Percentiles rank a stretch among this genome's conserved stretches.
Conservation (phyloP, 2,329 filamentous ascomycete genomes). For the Trichoderma lentiforme region DNA sequence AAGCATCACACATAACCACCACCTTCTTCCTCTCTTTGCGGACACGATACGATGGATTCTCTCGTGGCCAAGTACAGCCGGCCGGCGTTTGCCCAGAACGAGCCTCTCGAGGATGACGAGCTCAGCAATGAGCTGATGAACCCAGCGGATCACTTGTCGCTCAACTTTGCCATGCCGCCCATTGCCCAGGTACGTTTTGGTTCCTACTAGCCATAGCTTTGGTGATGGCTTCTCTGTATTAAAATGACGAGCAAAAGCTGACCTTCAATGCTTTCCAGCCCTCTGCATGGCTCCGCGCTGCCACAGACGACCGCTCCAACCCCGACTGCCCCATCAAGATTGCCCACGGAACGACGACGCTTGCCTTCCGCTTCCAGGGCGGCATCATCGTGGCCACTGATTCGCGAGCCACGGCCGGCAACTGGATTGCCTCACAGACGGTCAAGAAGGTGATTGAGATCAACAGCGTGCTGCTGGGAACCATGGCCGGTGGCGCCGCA, state of each 20-base stretch:
- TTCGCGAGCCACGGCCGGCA: conserved; percentile 92
- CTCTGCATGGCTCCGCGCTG: conserved; percentile 90
- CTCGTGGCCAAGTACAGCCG: conserved; percentile 90
- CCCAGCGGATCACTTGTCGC: conserved; percentile 70
- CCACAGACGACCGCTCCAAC: conserved; percentile 96
- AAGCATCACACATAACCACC: neutral
- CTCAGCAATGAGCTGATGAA: conserved; percentile 68
- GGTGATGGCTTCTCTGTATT: neutral
- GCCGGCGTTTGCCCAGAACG: conserved; percentile 67
- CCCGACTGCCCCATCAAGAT: conserved; percentile 98
- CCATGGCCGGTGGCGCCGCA: conserved; percentile 97
- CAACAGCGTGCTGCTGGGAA: conserved; percentile 89
- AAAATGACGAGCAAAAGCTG: neutral
- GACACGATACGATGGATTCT: conserved; percentile 67
- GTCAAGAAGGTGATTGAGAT: conserved; percentile 99
- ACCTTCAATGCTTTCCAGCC: conserved; percentile 54
- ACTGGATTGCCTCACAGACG: conserved; percentile 99
- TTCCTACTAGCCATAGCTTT: neutral
- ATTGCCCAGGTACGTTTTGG: conserved; percentile 71
- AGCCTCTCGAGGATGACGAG: conserved; percentile 68
- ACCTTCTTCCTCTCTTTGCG: neutral
- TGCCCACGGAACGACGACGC: conserved; percentile 95
- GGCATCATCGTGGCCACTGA: conserved; percentile 98
- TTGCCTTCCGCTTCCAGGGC: conserved; percentile 96
- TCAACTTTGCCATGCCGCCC: conserved; percentile 94